phyloP scores from a whole-genome alignment of 306 rosid species.

The Lathyrus oleraceus region DNA sequence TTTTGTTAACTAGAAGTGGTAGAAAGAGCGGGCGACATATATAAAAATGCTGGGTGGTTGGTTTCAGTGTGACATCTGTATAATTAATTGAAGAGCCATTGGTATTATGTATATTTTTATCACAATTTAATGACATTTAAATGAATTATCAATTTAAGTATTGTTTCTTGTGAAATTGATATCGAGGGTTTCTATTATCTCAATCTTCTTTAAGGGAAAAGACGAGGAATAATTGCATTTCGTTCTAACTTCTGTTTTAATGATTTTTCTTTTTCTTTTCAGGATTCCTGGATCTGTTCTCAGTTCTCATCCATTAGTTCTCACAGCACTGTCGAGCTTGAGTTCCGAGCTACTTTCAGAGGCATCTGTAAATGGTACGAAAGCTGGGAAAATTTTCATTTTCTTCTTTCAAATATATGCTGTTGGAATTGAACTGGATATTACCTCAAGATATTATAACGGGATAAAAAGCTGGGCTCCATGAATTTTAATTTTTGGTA shows the following conservation, averaged over 20 bases:
- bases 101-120: conserved; percentile 14
- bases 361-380: conserved; percentile 95
- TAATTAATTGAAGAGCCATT: background rate
- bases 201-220: background rate
- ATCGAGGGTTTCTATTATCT: conserved; percentile 2
- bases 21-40: conserved; percentile 7
- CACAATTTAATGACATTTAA: conserved; percentile 16
- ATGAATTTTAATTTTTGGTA: background rate
- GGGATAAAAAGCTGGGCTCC: conserved; percentile 8
- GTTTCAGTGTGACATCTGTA: background rate
- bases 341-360: conserved; percentile 86
- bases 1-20: background rate
- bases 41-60: conserved; percentile 1
- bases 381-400: conserved; percentile 14
- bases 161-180: background rate
- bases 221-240: background rate
- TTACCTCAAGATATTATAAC: background rate
- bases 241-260: background rate
- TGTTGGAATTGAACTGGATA: conserved; percentile 14
- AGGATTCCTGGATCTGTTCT: conserved; percentile 93
- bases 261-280: conserved; percentile 40
- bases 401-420: conserved; percentile 8
- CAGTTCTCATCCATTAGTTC: conserved; percentile 90
- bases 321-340: conserved; percentile 89
- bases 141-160: conserved; percentile 13